phyloP scores from a whole-genome alignment of 2,329 filamentous ascomycete species.

The Parasarocladium wereldwijsianum region DNA sequence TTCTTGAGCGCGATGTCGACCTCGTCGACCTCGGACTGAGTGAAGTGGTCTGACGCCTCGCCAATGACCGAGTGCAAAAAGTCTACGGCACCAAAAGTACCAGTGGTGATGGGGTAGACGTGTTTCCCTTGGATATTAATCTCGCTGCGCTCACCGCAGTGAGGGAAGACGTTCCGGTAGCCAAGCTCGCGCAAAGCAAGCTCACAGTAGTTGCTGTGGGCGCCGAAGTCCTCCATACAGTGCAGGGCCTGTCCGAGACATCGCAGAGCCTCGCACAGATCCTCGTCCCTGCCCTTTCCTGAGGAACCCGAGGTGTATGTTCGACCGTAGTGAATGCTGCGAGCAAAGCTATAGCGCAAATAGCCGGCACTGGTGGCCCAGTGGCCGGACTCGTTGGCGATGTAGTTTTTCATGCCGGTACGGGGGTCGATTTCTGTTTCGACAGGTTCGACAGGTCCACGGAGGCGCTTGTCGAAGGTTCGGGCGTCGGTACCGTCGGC shows the following conservation, averaged over 20 bases:
- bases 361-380: slow-evolving; percentile 89
- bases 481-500: slow-evolving; percentile 77
- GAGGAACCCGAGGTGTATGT: slow-evolving; percentile 53
- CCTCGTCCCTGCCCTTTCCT: slow-evolving; percentile 51
- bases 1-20: slow-evolving; percentile 61
- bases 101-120: slow-evolving; percentile 63
- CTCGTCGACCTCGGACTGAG: slow-evolving; percentile 72
- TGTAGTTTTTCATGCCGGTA: slow-evolving; percentile 99
- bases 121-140: slow-evolving; percentile 47
- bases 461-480: slow-evolving; percentile 65
- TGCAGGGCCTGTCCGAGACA: slow-evolving; percentile 65
- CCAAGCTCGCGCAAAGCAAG: slow-evolving; percentile 62
- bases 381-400: slow-evolving; percentile 72
- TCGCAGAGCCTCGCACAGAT: slow-evolving; percentile 66
- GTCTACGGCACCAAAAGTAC: slow-evolving; percentile 64
- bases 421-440: slow-evolving; percentile 60
- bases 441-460: slow-evolving; percentile 57
- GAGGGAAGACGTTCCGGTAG: slow-evolving; percentile 67
- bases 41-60: slow-evolving; percentile 72
- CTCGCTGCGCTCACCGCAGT: slow-evolving; percentile 52
- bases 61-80: slow-evolving; percentile 68
- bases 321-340: slow-evolving; percentile 64
- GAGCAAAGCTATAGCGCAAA: slow-evolving; percentile 58
- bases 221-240: slow-evolving; percentile 65
- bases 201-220: slow-evolving; percentile 75